Percentiles rank a stretch among this genome's conserved stretches.
Conservation (phyloP, 208 protist genomes). For the Trypanosoma theileri region DNA sequence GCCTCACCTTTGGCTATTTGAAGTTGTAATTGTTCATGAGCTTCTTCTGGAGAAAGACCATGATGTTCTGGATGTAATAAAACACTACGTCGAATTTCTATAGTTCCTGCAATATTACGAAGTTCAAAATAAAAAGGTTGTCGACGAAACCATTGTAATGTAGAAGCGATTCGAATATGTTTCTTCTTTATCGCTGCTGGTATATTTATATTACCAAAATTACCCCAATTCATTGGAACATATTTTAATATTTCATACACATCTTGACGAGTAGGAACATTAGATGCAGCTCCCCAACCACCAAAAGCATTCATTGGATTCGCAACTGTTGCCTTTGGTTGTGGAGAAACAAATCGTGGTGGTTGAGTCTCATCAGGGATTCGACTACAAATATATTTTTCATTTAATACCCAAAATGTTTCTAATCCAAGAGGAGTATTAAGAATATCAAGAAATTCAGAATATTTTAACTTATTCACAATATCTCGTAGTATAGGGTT, state of each 20-base stretch:
- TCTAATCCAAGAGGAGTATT: slow-evolving; percentile 8
- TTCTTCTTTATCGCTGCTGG: slow-evolving; percentile 47
- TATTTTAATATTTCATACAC: slow-evolving; percentile 84
- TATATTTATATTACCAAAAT: slow-evolving; percentile 60
- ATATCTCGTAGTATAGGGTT: not conserved
- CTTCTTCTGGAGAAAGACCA: slow-evolving; percentile 61
- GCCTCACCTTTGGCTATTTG: slow-evolving; percentile 56
- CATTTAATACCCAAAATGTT: slow-evolving; percentile 36
- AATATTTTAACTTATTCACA: slow-evolving; percentile 16
- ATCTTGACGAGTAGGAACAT: slow-evolving; percentile 67
- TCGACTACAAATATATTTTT: slow-evolving; percentile 40
- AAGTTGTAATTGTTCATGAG: slow-evolving; percentile 51
- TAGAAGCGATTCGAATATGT: slow-evolving; percentile 63
- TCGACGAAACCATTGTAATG: slow-evolving; percentile 74
- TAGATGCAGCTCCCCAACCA: slow-evolving; percentile 52
- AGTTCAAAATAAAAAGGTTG: slow-evolving; percentile 89
- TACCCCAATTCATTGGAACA: slow-evolving; percentile 83
- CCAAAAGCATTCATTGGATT: slow-evolving; percentile 58
- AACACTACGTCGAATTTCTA: slow-evolving; percentile 75
- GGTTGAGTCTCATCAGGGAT: slow-evolving; percentile 28
- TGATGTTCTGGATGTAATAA: slow-evolving; percentile 81
- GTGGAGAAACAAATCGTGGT: slow-evolving; percentile 46
- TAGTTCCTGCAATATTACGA: slow-evolving; percentile 60
- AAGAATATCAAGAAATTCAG: slow-evolving; percentile 22
- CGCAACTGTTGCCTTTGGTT: slow-evolving; percentile 32